Evolutionary conservation across 306 rosid genomes (phyloP), one percentile per base, ranked within the genome.

Genomic region (Lathyrus oleraceus): DNA sequence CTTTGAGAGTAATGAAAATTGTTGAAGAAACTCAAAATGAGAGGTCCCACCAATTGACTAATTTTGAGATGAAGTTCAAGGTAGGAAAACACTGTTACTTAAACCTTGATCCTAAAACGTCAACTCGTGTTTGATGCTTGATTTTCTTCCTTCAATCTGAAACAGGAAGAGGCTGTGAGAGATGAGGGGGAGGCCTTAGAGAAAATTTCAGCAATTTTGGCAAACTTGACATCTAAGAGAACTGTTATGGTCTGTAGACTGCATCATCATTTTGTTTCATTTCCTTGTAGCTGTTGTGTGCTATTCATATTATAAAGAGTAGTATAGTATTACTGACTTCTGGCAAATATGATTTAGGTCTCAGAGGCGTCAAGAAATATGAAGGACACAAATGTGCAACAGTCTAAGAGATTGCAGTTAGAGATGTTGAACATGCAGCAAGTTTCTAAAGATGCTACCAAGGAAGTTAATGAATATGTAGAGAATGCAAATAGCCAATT

Each of bases 11-110:
- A 25, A 82, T 76, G 82, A 69, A 43, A 60, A 71, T 78, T 73
- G 69, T 88, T 65, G 91, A 93, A 74, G 87, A 88, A 80, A 84
- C 76, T 67, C 87, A 90, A 28, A 71, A 52, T 58, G 85, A 82
- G 73, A 85, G 88, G 81, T 70, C 62, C 61, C 23, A 80, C 72
- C 87, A 84, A 67, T 78, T 93, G 39, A 71, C 69, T 40, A 78
- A 82, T 42, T 88, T 90, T 78, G 97, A 88, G 86, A 87, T 76
- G 84, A 81, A 44, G 81, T 93, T 93, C 67, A 85, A 87, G 98
- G 98, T 90, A 79, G 40, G 73, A 1, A n/a, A 57, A 39, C 8
- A 13, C 21, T 36, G 30, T 14, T 17, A 19, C 16, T 27, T 51
- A 13, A 1, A 30, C 47, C 38, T 64, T 51, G 43, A 66, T 49